Evolutionary conservation across 2,329 filamentous ascomycete species (phyloP).

Genomic region (Alternaria panax): DNA sequence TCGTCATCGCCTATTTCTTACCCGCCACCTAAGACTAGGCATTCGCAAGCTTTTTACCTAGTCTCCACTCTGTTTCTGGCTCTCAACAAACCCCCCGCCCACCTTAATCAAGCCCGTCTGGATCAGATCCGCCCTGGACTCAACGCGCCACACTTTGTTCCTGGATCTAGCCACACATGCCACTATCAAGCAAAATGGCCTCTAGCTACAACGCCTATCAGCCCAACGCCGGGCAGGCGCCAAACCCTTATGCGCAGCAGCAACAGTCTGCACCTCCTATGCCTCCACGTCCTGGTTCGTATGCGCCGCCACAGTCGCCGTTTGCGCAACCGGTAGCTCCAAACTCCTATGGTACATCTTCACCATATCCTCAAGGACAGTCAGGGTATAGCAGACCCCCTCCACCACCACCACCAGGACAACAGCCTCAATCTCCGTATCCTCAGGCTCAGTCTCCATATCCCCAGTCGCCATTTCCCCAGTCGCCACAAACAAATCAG

Average conservation of each 20-base stretch:
- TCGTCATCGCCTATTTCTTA: slow-evolving; percentile 40
- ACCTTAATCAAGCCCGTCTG: slow-evolving; percentile 15
- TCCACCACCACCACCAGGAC: slow-evolving; percentile 43
- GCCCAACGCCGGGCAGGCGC: slow-evolving; percentile 35
- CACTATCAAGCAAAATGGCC: slow-evolving; percentile 40
- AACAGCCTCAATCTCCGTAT: slow-evolving; percentile 32
- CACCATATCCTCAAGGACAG: slow-evolving; percentile 48
- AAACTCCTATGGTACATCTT: slow-evolving; percentile 48
- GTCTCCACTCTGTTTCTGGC: slow-evolving; percentile 36
- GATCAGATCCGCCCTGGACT: slow-evolving; percentile 9
- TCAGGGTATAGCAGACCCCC: slow-evolving; percentile 45
- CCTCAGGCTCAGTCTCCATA: slow-evolving; percentile 30
- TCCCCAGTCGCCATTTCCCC: slow-evolving; percentile 16
- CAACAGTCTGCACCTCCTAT: slow-evolving; percentile 37
- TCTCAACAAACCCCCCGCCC: slow-evolving; percentile 30
- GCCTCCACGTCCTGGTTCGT: slow-evolving; percentile 46
- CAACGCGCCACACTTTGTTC: slow-evolving; percentile 20
- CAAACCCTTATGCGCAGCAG: slow-evolving; percentile 42
- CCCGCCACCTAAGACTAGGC: slow-evolving; percentile 33
- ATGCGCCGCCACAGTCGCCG: slow-evolving; percentile 52
- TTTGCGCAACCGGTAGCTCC: slow-evolving; percentile 50
- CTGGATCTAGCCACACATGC: slow-evolving; percentile 34
- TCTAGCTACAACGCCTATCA: slow-evolving; percentile 41
- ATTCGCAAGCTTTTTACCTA: slow-evolving; percentile 21
- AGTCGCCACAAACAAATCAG: slow-evolving; percentile 31